Conservation (phyloP, 2,329 filamentous ascomycete genomes). For the Calonectria multiphialidica region DNA sequence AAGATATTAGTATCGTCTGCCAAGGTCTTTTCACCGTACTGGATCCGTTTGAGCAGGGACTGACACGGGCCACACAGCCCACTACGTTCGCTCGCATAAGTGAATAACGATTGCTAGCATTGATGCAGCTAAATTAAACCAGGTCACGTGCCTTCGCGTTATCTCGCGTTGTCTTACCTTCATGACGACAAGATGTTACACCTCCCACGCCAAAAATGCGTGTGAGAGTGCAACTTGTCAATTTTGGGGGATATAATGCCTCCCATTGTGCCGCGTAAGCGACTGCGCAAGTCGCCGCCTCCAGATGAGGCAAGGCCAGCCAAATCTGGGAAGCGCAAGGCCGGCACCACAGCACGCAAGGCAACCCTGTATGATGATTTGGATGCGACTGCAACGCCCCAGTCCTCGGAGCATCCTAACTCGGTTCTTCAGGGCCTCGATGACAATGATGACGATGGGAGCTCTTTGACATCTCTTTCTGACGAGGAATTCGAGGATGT, state of each 20-base stretch:
- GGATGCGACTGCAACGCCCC: constrained; percentile 61
- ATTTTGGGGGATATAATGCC: constrained; percentile 65
- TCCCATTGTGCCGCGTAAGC: constrained; percentile 76
- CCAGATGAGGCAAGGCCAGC: constrained; percentile 41
- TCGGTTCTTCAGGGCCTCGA: constrained; percentile 58
- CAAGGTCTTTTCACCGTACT: too few relatives aligned
- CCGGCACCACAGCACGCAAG: constrained; percentile 55
- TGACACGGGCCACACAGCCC: background rate
- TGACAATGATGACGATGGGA: constrained; percentile 56
- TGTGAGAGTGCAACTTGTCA: constrained; percentile 27
- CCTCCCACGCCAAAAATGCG: background rate
- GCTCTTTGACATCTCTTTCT: constrained; percentile 65
- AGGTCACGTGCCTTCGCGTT: constrained; percentile 35
- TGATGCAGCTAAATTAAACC: background rate
- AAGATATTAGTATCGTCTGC: too few relatives aligned
- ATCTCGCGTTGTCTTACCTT: constrained; percentile 22
- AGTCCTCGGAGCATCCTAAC: constrained; percentile 57
- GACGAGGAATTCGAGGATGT: constrained; percentile 68
- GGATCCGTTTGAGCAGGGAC: too few relatives aligned
- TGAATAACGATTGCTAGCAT: background rate
- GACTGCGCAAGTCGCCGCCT: constrained; percentile 63
- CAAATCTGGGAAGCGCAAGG: constrained; percentile 42
- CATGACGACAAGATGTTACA: constrained; percentile 19
- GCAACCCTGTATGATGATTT: constrained; percentile 72
- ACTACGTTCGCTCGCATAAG: background rate